These are phyloP conservation scores for Forsythia viridissima DNA, from an alignment of 257 asterid genomes.

Conservation along the genomic window DNA sequence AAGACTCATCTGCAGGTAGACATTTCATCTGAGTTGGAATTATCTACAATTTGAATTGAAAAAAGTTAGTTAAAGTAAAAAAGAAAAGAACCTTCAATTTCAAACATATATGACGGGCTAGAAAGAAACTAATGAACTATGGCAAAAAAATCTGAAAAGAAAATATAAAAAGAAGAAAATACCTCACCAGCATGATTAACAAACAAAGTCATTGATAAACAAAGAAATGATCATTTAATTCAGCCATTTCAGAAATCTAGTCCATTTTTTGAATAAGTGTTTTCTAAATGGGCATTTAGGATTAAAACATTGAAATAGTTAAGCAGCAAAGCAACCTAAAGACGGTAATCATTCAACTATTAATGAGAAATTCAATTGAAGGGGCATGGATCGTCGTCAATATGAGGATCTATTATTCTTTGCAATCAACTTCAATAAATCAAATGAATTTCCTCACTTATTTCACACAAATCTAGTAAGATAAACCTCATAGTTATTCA, in stretches of 20 bases:
- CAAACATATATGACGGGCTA: neutral
- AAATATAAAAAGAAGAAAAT: slow-evolving; percentile 1
- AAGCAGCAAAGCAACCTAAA: neutral
- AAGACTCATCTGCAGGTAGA: slow-evolving; percentile 49
- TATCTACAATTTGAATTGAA: slow-evolving; percentile 31
- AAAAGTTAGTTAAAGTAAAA: slow-evolving; percentile 3
- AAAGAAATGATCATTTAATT: neutral
- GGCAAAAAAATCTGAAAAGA: neutral
- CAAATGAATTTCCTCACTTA: neutral
- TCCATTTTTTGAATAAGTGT: neutral
- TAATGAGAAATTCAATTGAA: neutral
- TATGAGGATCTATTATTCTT: slow-evolving; percentile 6
- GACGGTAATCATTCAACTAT: neutral
- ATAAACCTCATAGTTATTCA: neutral
- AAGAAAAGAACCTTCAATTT: slow-evolving; percentile 13
- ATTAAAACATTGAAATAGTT: neutral
- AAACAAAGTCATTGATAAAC: slow-evolving; percentile 12
- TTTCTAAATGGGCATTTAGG: slow-evolving; percentile 8
- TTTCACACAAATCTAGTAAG: neutral
- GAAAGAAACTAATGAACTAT: neutral
- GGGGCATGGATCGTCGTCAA: neutral
- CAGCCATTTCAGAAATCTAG: neutral
- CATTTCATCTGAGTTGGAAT: slow-evolving; percentile 63
- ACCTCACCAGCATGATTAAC: neutral
- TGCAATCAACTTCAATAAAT: neutral